A percentile compares a stretch with the other conserved stretches of the same genome.
phyloP scores from a whole-genome alignment of 2,329 filamentous ascomycete genomes.

The Cercospora citrullina region DNA sequence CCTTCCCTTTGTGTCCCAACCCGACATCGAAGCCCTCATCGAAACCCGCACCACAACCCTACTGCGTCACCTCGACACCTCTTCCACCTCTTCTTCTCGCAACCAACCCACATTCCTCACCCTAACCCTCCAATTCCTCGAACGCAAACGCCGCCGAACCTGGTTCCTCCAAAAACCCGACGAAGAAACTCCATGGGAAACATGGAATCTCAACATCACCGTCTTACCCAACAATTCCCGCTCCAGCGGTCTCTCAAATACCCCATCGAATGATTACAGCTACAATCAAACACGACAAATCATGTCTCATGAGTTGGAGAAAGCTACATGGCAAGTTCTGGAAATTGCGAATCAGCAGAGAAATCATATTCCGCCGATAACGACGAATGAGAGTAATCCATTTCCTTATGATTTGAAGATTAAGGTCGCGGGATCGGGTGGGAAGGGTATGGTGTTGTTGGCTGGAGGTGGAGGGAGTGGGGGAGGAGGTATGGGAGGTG shows the following conservation, averaged over 20 bases:
- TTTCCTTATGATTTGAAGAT: slow-evolving; percentile 93
- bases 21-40: slow-evolving; percentile 89
- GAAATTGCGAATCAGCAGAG: slow-evolving; percentile 84
- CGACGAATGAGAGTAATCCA: slow-evolving; percentile 84
- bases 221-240: slow-evolving; percentile 46
- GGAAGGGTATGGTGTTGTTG: neutral
- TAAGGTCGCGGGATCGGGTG: slow-evolving; percentile 49
- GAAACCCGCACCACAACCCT: slow-evolving; percentile 81
- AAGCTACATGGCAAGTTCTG: slow-evolving; percentile 86
- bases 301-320: slow-evolving; percentile 86
- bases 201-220: slow-evolving; percentile 92
- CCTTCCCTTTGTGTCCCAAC: slow-evolving; percentile 84
- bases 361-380: slow-evolving; percentile 96
- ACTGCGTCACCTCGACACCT: slow-evolving; percentile 68
- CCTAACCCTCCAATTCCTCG: slow-evolving; percentile 88
- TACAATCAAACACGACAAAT: slow-evolving; percentile 60
- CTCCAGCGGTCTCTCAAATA: neutral
- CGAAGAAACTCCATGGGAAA: slow-evolving; percentile 96
- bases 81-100: slow-evolving; percentile 33
- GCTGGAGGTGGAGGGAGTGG: neutral
- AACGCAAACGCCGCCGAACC: slow-evolving; percentile 84
- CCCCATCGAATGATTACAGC: neutral
- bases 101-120: slow-evolving; percentile 63
- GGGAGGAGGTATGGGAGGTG: neutral
- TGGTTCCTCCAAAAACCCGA: slow-evolving; percentile 73